Evolutionary conservation across 495 filamentous ascomycete genomes (phyloP).

Genomic region (Penicillium flavigenum): DNA sequence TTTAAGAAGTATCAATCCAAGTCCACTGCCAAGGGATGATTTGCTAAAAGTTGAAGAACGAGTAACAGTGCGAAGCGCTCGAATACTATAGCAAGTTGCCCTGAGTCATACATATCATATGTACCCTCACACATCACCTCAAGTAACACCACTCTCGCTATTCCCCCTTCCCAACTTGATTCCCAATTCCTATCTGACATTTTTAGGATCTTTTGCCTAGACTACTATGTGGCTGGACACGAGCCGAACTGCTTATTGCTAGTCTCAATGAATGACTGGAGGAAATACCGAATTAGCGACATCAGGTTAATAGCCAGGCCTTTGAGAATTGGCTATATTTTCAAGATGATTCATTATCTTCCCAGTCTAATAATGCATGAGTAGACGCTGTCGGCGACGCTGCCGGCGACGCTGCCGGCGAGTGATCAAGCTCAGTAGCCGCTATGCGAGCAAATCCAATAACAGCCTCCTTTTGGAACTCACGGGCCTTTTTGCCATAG

Average conservation of each 20-base stretch:
- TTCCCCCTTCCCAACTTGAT: slow-evolving; percentile 6
- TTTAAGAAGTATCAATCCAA: no score
- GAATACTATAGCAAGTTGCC: no score
- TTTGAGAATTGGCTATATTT: neutral
- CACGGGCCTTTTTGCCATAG: slow-evolving; percentile 18
- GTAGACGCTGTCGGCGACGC: neutral
- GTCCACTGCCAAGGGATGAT: no score
- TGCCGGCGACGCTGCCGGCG: no score
- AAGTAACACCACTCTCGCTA: neutral
- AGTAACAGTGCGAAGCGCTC: no score
- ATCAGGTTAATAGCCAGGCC: neutral
- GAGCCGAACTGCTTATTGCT: neutral
- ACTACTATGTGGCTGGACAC: neutral
- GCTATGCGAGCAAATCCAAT: slow-evolving; percentile 8
- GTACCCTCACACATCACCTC: neutral
- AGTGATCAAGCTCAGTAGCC: neutral
- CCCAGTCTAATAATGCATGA: neutral
- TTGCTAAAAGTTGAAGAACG: no score
- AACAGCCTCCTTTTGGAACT: slow-evolving; percentile 18
- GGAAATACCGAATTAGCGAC: neutral
- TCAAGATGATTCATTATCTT: neutral
- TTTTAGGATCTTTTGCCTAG: neutral
- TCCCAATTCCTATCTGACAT: neutral
- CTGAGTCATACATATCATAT: no score
- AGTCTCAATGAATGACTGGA: neutral